These are phyloP conservation scores for Acanthamoeba triangularis DNA, from an alignment of 208 protist genomes.

Conservation along the genomic window DNA sequence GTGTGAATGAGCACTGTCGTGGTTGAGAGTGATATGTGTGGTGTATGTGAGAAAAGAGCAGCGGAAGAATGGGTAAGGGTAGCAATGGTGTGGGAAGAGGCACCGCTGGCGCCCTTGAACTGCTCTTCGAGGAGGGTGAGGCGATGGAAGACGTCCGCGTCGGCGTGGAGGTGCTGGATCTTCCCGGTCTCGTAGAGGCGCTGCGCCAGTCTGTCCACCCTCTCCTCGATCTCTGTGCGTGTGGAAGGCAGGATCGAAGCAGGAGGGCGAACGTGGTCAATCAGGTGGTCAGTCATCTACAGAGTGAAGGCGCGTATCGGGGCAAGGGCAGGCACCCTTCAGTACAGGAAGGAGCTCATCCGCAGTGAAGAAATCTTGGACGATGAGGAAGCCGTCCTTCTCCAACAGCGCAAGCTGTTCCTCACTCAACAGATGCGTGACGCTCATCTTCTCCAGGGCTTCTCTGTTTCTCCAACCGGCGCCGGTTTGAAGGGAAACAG, in stretches of 20 bases:
- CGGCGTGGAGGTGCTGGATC: background rate
- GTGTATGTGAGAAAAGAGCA: too few species aligned
- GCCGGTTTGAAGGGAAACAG: conserved; percentile 38
- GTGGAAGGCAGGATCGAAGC: too few species aligned
- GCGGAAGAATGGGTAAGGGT: too few species aligned
- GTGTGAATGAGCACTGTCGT: conserved; percentile 12
- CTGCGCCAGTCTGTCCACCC: background rate
- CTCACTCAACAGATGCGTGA: background rate
- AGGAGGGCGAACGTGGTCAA: too few species aligned
- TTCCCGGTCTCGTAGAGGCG: background rate
- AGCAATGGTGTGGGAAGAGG: too few species aligned
- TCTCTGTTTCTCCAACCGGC: too few species aligned
- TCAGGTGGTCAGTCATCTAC: too few species aligned
- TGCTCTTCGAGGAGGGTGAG: conserved; percentile 30
- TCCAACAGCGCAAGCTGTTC: background rate
- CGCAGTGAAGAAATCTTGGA: background rate
- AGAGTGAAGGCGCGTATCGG: too few species aligned
- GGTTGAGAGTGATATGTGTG: too few species aligned
- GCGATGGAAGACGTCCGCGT: conserved; percentile 24
- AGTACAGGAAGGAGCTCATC: conserved; percentile 13
- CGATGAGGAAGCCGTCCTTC: conserved; percentile 7
- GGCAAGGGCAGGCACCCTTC: too few species aligned
- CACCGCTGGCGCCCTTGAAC: background rate
- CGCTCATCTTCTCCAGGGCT: too few species aligned
- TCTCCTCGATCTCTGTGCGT: background rate